A percentile compares a stretch with the other conserved stretches of the same genome.
Evolutionary conservation across 176 grass and related monocot species (phyloP).

Genomic region (Phoenix roebelenii): DNA sequence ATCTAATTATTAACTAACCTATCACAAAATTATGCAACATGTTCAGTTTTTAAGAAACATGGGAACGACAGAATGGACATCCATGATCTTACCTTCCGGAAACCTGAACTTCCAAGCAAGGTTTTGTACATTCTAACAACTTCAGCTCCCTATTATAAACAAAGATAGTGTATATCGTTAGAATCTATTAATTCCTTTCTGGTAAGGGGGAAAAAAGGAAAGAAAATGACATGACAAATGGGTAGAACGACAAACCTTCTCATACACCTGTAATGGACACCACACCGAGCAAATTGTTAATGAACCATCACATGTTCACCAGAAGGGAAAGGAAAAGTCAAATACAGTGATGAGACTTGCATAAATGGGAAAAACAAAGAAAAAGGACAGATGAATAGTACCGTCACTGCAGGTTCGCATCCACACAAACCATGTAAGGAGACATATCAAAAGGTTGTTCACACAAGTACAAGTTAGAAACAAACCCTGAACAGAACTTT

Average conservation of each 20-base stretch:
- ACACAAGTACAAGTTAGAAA: neutral
- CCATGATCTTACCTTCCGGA: slow-evolving; percentile 52
- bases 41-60: too few relatives aligned
- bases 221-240: slow-evolving; percentile 15
- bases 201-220: slow-evolving; percentile 1
- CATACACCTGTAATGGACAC: slow-evolving; percentile 68
- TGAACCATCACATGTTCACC: slow-evolving; percentile 4
- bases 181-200: slow-evolving; percentile 6
- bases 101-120: slow-evolving; percentile 84
- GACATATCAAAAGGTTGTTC: slow-evolving; percentile 26
- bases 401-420: slow-evolving; percentile 50
- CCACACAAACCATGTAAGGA: slow-evolving; percentile 13
- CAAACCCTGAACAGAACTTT: neutral
- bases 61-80: neutral
- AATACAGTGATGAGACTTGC: slow-evolving; percentile 18
- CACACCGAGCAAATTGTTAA: slow-evolving; percentile 20
- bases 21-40: too few relatives aligned
- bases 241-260: slow-evolving; percentile 53
- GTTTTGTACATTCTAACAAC: slow-evolving; percentile 99
- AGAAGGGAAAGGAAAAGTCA: slow-evolving; percentile 7
- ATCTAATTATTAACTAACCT: too few relatives aligned
- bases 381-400: slow-evolving; percentile 24
- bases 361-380: slow-evolving; percentile 9
- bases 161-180: slow-evolving; percentile 20
- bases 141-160: slow-evolving; percentile 81